Evolutionary conservation across 2,329 filamentous ascomycete genomes (phyloP).

Genomic region (Trichoderma hamatum): DNA sequence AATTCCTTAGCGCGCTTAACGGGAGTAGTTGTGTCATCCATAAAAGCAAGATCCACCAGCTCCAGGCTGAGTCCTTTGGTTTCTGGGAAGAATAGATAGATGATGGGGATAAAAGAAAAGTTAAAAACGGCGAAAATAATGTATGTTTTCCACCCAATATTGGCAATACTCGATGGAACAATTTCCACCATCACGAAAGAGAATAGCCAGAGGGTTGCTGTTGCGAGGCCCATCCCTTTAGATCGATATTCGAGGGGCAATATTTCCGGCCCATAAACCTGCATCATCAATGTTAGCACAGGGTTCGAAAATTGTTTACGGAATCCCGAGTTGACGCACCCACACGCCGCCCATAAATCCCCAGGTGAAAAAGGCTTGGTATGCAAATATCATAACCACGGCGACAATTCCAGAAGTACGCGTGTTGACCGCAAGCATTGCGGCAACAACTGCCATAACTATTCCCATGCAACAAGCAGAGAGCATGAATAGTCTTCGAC

Average conservation of each 20-base stretch:
- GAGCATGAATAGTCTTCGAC: conserved; percentile 46
- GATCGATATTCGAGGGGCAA: conserved; percentile 39
- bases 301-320: neutral
- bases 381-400: conserved; percentile 47
- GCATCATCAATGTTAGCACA: neutral
- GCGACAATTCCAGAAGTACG: conserved; percentile 44
- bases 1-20: conserved; percentile 21
- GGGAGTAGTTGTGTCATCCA: conserved; percentile 14
- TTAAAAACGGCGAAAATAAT: conserved; percentile 39
- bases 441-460: conserved; percentile 47
- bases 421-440: conserved; percentile 41
- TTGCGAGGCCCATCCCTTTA: conserved; percentile 39
- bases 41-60: conserved; percentile 42
- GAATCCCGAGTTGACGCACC: conserved; percentile 37
- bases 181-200: conserved; percentile 37
- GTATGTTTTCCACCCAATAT: conserved; percentile 36
- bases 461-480: conserved; percentile 47
- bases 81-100: conserved; percentile 38
- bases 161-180: conserved; percentile 30
- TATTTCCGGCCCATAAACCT: conserved; percentile 37
- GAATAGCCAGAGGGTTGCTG: conserved; percentile 41
- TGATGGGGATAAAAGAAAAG: conserved; percentile 35
- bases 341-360: conserved; percentile 44
- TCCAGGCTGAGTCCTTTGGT: conserved; percentile 47
- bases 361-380: conserved; percentile 46